Base-by-base conservation (phyloP, 2,329 filamentous ascomycete genomes). In the Celoporthe dispersa region DNA sequence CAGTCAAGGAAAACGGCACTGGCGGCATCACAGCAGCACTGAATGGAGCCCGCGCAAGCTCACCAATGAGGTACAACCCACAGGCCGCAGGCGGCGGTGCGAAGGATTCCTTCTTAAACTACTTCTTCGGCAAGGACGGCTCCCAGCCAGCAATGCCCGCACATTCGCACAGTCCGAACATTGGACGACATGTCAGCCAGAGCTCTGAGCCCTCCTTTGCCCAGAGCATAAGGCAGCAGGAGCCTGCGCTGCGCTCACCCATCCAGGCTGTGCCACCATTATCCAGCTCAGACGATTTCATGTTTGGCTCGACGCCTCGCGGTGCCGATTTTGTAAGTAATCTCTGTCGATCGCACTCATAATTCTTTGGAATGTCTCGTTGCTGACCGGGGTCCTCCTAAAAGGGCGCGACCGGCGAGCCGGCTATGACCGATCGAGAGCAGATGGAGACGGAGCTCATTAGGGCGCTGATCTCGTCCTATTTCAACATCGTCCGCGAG, bases 401-500 rank as follows among this genome's bases (percentile, higher is more conserved):
- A 63, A 74, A 90, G 87, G 83, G 84, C 69, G 83, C 87, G 70
- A 86, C 87, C 67, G 88, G 91, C 72, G 94, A 97, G 78, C 94
- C 94, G 44, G 94, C 93, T 68, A 88, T 99, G 76, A 98, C 94
- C 0, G 96, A 99, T 75, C 93, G 96, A 66, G 96, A 99, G 83
- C 92, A 94, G 60, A 92, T 99, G 84, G 96, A 99, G 83, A 98
- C 96, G 12, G 96, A 99, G 81, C 90, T 99, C 55, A 99, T 99
- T 79, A 92, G 95, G 62, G 93, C 94, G 62, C 88, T 99, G 69
- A 99, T 99, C 80, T 97, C 93, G 41, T 98, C 94, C 1, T 99
- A 99, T 85, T 99, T 99, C 86, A 97, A 97, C 80, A 99, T 99
- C 77, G 96, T 99, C 62, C 93, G 96, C 73, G 96, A 99, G 82